Percentiles rank a stretch among this genome's conserved stretches.
Evolutionary conservation across 345 rosid species (phyloP).

Genomic region (Citrus australasica): DNA sequence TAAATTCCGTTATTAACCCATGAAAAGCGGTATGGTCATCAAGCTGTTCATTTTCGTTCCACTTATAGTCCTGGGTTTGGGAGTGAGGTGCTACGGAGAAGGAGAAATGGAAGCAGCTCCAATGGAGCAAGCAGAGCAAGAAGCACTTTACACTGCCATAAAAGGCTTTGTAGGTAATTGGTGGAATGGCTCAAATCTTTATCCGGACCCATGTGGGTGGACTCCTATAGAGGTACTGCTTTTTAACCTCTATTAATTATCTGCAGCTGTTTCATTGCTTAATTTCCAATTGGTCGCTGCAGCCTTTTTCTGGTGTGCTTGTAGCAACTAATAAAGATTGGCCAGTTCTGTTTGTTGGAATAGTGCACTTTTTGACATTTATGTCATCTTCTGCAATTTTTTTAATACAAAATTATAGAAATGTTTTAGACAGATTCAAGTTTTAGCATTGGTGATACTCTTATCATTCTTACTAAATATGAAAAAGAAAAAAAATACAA

Average conservation of each 20-base stretch:
- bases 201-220: conserved; percentile 98
- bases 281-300: not conserved
- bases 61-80: conserved; percentile 36
- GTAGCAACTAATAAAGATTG: not conserved
- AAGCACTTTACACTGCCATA: conserved; percentile 63
- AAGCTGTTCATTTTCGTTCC: conserved; percentile 27
- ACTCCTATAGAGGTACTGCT: conserved; percentile 80
- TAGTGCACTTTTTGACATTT: not conserved
- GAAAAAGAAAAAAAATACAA: not conserved
- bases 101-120: conserved; percentile 52
- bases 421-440: not conserved
- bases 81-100: conserved; percentile 34
- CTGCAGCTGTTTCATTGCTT: conserved; percentile 20
- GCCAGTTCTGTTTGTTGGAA: not conserved
- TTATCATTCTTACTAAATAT: not conserved
- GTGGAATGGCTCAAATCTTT: conserved; percentile 93
- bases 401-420: no score
- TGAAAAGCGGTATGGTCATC: conserved; percentile 11
- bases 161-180: conserved; percentile 84
- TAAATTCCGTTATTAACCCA: not conserved
- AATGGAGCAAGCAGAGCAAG: conserved; percentile 71
- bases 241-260: not conserved
- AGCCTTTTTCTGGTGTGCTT: not conserved
- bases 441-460: not conserved
- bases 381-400: not conserved